Evolutionary conservation across 73 alveolate species (phyloP).

Genomic region (Paramecium bursaria): DNA sequence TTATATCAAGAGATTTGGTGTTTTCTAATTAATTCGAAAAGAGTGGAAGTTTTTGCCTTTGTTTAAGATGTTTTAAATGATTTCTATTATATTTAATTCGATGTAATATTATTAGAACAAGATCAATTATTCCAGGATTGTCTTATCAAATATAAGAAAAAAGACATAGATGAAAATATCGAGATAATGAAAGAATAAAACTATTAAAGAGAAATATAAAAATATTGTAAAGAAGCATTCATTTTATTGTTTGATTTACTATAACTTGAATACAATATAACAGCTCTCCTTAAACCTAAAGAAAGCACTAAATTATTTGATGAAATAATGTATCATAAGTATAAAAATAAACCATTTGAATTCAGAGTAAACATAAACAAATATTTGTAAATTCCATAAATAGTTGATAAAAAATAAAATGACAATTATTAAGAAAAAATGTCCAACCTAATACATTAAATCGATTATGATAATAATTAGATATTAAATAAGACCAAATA

Average conservation of each 20-base stretch:
- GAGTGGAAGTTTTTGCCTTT: not conserved
- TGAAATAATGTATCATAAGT: not conserved
- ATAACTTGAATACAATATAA: not conserved
- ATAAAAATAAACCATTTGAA: not conserved
- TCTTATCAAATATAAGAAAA: not conserved
- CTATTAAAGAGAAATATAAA: not conserved
- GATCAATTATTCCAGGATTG: not conserved
- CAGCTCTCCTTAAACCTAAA: constrained; percentile 3
- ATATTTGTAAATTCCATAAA: not conserved
- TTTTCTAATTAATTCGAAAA: not conserved
- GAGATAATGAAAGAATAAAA: not conserved
- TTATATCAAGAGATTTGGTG: constrained; percentile 52
- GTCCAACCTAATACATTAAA: not conserved
- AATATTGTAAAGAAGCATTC: constrained; percentile 42
- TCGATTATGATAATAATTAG: not conserved
- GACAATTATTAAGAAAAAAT: not conserved
- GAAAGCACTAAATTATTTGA: not conserved
- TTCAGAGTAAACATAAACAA: too few species aligned
- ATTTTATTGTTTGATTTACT: constrained; percentile 43
- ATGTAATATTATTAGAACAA: constrained; percentile 13
- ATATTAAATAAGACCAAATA: not conserved
- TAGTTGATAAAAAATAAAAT: not conserved
- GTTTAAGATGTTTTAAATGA: not conserved
- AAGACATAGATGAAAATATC: not conserved
- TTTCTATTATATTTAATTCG: not conserved